A percentile compares a stretch with the other conserved stretches of the same genome.
These are phyloP conservation scores for Pichia paraexigua DNA, from an alignment of 805 yeast species.

Conservation along the genomic window DNA sequence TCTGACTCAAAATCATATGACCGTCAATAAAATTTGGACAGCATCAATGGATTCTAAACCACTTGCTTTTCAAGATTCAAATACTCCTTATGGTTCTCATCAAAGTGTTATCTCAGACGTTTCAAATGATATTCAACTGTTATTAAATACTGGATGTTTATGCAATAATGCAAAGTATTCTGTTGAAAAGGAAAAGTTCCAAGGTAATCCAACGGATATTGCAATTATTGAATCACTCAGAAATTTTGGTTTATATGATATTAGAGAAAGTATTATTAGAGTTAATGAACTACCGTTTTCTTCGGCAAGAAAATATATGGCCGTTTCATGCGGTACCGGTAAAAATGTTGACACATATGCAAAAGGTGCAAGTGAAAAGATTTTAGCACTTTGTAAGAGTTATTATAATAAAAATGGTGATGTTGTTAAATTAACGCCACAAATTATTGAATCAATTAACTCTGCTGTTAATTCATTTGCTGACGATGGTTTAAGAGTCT, in stretches of 20 bases:
- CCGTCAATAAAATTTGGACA: constrained; percentile 78
- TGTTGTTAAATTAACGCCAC: constrained; percentile 48
- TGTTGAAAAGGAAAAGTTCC: constrained; percentile 55
- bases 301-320: constrained; percentile 83
- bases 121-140: constrained; percentile 45
- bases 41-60: constrained; percentile 40
- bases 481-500: constrained; percentile 74
- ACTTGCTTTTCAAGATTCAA: constrained; percentile 24
- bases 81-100: constrained; percentile 27
- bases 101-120: constrained; percentile 35
- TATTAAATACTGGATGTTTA: constrained; percentile 58
- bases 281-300: constrained; percentile 75
- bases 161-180: constrained; percentile 73
- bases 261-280: constrained; percentile 52
- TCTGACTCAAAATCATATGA: constrained; percentile 84
- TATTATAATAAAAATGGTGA: constrained; percentile 56
- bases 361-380: constrained; percentile 86
- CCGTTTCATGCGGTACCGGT: constrained; percentile 60
- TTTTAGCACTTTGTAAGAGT: constrained; percentile 52
- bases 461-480: constrained; percentile 63
- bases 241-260: constrained; percentile 65
- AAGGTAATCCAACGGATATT: constrained; percentile 93
- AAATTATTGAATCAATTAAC: constrained; percentile 37
- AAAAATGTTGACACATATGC: constrained; percentile 53
- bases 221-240: constrained; percentile 74